These are phyloP conservation scores for Ceratobasidium theobromae DNA, from an alignment of 1,284 basidiomycete genomes.

Conservation along the genomic window DNA sequence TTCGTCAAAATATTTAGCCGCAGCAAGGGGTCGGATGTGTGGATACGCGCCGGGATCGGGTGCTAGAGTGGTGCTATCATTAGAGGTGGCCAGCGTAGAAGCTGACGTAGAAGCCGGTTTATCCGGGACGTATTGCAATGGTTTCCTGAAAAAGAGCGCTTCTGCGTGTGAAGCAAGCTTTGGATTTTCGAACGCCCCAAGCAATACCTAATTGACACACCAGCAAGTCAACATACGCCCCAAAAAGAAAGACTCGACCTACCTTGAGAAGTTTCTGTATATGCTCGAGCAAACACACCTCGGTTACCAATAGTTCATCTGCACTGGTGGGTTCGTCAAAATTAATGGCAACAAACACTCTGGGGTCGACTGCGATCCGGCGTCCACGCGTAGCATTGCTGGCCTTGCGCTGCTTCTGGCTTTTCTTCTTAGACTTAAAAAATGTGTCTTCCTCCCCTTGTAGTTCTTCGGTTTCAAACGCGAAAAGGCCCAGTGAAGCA, in stretches of 20 bases:
- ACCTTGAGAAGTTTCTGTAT: slow-evolving; percentile 3
- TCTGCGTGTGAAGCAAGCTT: slow-evolving; percentile 1
- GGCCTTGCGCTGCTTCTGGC: slow-evolving; percentile 10
- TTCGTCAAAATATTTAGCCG: slow-evolving; percentile 24
- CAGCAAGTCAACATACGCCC: not conserved
- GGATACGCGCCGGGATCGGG: slow-evolving; percentile 2
- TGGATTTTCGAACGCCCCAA: not conserved
- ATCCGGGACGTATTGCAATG: not conserved
- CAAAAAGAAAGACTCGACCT: not conserved
- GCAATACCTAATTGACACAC: not conserved
- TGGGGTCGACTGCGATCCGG: slow-evolving; percentile 3
- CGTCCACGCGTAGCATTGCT: not conserved
- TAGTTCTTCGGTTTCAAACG: not conserved
- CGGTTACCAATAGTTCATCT: not conserved
- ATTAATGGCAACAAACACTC: slow-evolving; percentile 3
- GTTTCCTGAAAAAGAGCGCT: not conserved
- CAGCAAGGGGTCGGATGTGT: slow-evolving; percentile 19
- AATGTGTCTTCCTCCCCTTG: slow-evolving; percentile 14
- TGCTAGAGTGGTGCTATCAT: not conserved
- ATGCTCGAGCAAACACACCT: not conserved
- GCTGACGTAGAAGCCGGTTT: not conserved
- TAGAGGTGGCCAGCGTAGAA: not conserved
- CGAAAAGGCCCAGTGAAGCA: not conserved
- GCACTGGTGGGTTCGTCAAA: not conserved
- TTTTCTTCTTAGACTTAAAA: slow-evolving; percentile 8